Evolutionary conservation across 495 filamentous ascomycete species (phyloP).

Genomic region (Penicillium coffeae): DNA sequence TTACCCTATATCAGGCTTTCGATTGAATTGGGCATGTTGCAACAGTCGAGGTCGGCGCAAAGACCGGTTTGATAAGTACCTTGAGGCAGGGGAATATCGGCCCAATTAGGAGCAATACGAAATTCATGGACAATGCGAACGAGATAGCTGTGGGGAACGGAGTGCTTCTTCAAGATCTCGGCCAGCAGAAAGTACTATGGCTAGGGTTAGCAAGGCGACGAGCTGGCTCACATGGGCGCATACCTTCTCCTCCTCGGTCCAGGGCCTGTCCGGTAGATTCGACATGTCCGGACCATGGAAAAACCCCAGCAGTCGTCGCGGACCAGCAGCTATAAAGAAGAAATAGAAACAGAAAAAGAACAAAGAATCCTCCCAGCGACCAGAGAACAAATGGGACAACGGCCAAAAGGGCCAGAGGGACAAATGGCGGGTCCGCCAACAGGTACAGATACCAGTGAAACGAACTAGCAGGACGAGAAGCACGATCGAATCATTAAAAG

Average conservation of each 20-base stretch:
- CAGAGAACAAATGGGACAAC: slow-evolving; percentile 21
- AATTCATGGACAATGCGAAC: slow-evolving; percentile 46
- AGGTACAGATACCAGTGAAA: too few species aligned
- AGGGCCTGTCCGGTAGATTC: slow-evolving; percentile 48
- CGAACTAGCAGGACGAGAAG: slow-evolving; percentile 7
- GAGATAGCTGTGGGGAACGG: slow-evolving; percentile 46
- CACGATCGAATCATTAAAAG: slow-evolving; percentile 12
- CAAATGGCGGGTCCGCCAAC: slow-evolving; percentile 16
- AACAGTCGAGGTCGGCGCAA: too few species aligned
- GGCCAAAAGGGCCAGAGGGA: slow-evolving; percentile 28
- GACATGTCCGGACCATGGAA: slow-evolving; percentile 49
- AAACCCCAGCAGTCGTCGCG: too few species aligned
- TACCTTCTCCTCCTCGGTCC: slow-evolving; percentile 60
- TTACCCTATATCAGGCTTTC: too few species aligned
- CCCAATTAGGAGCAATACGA: slow-evolving; percentile 52
- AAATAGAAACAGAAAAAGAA: slow-evolving; percentile 9
- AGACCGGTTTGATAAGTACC: slow-evolving; percentile 25
- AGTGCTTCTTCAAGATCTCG: slow-evolving; percentile 58
- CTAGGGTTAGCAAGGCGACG: neutral
- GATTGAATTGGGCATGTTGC: too few species aligned
- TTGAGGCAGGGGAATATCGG: slow-evolving; percentile 55
- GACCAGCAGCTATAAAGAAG: neutral
- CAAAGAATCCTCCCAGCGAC: slow-evolving; percentile 4
- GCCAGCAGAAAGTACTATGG: slow-evolving; percentile 51
- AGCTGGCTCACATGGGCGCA: slow-evolving; percentile 7